Base-by-base conservation (phyloP, 1,284 basidiomycete genomes). In the Microbotryomycetes sp. region DNA sequence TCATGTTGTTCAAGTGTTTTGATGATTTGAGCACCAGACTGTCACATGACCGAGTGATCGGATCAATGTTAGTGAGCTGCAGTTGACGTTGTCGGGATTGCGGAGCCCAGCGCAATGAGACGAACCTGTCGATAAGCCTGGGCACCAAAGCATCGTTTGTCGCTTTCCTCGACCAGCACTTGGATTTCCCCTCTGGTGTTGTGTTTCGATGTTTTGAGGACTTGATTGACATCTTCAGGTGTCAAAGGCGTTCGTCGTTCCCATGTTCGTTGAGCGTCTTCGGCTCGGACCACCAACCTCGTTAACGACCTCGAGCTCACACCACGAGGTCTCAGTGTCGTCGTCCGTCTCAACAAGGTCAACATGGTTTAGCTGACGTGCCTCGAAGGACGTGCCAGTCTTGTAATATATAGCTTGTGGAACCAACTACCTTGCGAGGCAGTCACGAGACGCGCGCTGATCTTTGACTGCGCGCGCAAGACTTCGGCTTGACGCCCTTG, bases 211-310 rank as follows among this genome's bases (percentile, higher is more conserved):
- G 80, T 77, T 7, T 78, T 73, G 2, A 87, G 78, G 14, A 92
- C 80, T 2, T 81, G 75, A 50, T 81, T 72, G 26, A 92, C 85
- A 4, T 82, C 83, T 6, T 83, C 81, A 0, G 91, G 91, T 0
- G 87, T 89, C 46, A 94, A 77, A 1, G 91, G 89, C 30, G 83
- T 83, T 14, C 91, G 81, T n/a, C 91, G 80, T 75, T 93, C 91
- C 90, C 90, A 93, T 58, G 89, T 83, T 46, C 91, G 78, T 29
- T 76, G 67, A 0, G 87, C 85, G 73, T 92, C 87, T 75, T 94
- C 91, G 49, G 87, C 83, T 25, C 86, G 81, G 52, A 89, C 82
- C 28, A 86, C 86, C 25, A 88, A 72, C 3, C 19, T 31, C 4
- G 49, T 60, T 16, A 53, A 25, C 46, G n/a, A n/a, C n/a, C n/a